Base-by-base conservation (phyloP, 805 yeast species). In the Metschnikowia matae region DNA sequence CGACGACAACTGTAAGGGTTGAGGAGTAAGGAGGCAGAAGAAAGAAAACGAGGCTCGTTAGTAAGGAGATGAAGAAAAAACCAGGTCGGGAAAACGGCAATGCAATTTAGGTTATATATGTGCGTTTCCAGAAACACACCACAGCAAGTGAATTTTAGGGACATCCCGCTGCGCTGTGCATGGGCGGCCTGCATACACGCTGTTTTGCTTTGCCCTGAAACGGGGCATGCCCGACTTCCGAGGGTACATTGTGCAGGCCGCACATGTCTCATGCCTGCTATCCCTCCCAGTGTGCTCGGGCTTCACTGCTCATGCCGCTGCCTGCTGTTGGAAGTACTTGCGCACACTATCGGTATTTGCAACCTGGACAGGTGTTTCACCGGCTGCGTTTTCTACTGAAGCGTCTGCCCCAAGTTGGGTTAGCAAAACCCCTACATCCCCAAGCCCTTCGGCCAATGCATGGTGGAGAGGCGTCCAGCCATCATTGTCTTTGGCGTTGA, bases 391-490 rank as follows among this genome's bases (percentile, higher is more conserved):
- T 45, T 68, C 69, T 13, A 72, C 49, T 18, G 61, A 66, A 10
- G 73, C 64, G 56, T 87, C 89, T 0, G 96, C 97, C 0, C 92
- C 92, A 4, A 76, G 70, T 47, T 76, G 73, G 1, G 84, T 82
- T 43, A 91, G 68, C 33, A 71, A 60, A 1, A 82, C 72, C 0
- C 87, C 96, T 10, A 81, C 80, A 51, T 87, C 96, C 1, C 85
- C 90, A 58, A 84, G 84, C 0, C 96, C 97, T 66, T 91, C 98
- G 0, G 96, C 89, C 49, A 86, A 68, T 0, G 97, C 96, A 66
- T 89, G 96, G 64, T 89, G 96, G 52, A 92, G 64, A 1, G 96
- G 83, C 0, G 96, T 86, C 90, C 94, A 89, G 0, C 96, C 94
- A 48, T 77, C 76, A 11, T 57, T 55, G 62, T 91, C 97, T 36